These are phyloP conservation scores for Moesziomyces aphidis DNA, from an alignment of 1,284 basidiomycete genomes.

Conservation along the genomic window DNA sequence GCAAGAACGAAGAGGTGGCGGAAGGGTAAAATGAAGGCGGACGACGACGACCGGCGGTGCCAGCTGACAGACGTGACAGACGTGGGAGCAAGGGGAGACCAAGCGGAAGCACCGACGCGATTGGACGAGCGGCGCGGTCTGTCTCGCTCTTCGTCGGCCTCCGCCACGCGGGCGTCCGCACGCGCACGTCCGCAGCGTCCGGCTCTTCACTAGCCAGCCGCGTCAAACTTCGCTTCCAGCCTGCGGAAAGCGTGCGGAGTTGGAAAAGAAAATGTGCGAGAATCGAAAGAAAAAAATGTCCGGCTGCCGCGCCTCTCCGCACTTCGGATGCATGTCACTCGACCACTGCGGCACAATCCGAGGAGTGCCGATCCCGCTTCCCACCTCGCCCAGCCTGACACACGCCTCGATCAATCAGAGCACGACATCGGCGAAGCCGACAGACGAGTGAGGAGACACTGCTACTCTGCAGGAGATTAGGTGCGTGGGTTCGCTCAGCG, in stretches of 20 bases:
- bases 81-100: too few relatives aligned
- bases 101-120: not conserved
- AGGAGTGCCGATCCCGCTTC: too few relatives aligned
- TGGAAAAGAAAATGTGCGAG: not conserved
- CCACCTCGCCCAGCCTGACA: too few relatives aligned
- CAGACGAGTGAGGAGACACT: not conserved
- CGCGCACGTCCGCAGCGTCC: not conserved
- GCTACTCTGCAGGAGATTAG: too few relatives aligned
- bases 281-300: conserved; percentile 4
- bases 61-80: too few relatives aligned
- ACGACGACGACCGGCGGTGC: not conserved
- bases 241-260: conserved; percentile 1
- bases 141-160: conserved; percentile 17
- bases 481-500: too few relatives aligned
- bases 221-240: too few relatives aligned
- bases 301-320: not conserved
- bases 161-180: conserved; percentile 3
- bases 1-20: too few relatives aligned
- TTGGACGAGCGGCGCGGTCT: not conserved
- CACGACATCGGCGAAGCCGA: conserved; percentile 1
- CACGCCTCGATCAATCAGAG: too few relatives aligned
- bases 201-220: too few relatives aligned
- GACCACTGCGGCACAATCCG: too few relatives aligned
- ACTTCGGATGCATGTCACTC: too few relatives aligned
- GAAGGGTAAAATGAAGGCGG: not conserved